These are phyloP conservation scores for Parastagonospora avenae DNA, from an alignment of 2,329 filamentous ascomycete species.

Conservation along the genomic window DNA sequence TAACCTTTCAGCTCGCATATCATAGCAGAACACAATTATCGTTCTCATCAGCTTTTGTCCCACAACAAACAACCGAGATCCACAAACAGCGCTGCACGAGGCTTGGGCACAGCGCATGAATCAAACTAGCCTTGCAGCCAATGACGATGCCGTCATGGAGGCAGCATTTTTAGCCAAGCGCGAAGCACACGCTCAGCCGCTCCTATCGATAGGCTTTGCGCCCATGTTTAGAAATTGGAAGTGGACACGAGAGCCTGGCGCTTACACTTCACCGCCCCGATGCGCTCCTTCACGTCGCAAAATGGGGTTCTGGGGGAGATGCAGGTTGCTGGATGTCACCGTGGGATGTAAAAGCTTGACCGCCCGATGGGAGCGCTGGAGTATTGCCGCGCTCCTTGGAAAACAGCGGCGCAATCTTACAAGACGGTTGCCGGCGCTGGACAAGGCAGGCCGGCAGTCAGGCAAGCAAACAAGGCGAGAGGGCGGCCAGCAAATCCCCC, in stretches of 20 bases:
- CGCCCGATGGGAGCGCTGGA: no score
- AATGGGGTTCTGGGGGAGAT: no score
- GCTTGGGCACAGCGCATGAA: not conserved
- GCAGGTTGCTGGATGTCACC: no score
- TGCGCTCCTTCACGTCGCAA: not conserved
- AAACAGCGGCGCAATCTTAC: not conserved
- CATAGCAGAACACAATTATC: not conserved
- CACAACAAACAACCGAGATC: not conserved
- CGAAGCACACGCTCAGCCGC: not conserved
- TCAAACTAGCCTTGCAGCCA: not conserved
- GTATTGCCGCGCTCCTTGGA: not conserved
- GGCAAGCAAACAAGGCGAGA: no score
- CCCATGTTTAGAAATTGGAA: not conserved
- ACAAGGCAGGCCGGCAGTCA: no score
- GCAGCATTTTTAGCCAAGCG: not conserved
- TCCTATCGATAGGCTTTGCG: conserved; percentile 5
- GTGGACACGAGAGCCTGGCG: not conserved
- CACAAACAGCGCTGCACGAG: not conserved
- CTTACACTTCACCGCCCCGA: not conserved
- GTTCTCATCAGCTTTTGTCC: not conserved
- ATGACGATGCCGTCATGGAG: not conserved
- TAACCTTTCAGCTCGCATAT: not conserved
- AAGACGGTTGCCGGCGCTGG: not conserved
- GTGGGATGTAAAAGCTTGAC: no score
- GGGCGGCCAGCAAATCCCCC: not conserved